phyloP scores from a whole-genome alignment of 345 rosid species.

The Cardamine resedifolia region DNA sequence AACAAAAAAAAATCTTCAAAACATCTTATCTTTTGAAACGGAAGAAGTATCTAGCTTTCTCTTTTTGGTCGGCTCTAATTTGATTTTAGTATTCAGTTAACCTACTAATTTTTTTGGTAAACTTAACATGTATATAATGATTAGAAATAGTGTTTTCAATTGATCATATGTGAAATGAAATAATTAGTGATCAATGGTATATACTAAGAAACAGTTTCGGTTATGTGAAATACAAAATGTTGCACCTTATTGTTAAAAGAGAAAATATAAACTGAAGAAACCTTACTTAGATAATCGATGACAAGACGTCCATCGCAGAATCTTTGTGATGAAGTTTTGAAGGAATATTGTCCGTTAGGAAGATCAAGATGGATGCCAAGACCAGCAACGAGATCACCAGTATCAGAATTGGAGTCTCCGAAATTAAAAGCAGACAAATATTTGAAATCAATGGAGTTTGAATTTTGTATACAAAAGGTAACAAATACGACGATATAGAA shows the following conservation, averaged over 20 bases:
- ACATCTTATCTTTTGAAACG: no score
- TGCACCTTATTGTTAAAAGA: neutral
- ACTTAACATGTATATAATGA: neutral
- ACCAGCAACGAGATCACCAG: slow-evolving; percentile 54
- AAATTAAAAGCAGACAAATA: slow-evolving; percentile 61
- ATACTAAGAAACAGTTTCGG: neutral
- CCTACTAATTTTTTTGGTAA: neutral
- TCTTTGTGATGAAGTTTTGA: slow-evolving; percentile 55
- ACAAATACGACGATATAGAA: neutral
- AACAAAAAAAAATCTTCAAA: no score
- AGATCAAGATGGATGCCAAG: slow-evolving; percentile 45
- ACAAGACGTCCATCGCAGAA: slow-evolving; percentile 69
- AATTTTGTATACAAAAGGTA: neutral
- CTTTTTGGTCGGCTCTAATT: neutral
- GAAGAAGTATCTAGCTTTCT: neutral
- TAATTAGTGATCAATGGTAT: neutral
- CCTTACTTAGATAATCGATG: slow-evolving; percentile 57
- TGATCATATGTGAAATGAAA: neutral
- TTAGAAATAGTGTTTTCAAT: neutral
- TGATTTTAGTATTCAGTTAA: neutral
- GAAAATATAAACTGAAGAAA: neutral
- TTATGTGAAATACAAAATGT: neutral
- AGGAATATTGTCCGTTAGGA: slow-evolving; percentile 51
- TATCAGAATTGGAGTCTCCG: slow-evolving; percentile 80
- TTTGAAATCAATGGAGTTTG: slow-evolving; percentile 42